Percentiles rank a stretch among this genome's conserved stretches.
Conservation (phyloP, 805 yeast species). For the Monosporozyma servazzii region DNA sequence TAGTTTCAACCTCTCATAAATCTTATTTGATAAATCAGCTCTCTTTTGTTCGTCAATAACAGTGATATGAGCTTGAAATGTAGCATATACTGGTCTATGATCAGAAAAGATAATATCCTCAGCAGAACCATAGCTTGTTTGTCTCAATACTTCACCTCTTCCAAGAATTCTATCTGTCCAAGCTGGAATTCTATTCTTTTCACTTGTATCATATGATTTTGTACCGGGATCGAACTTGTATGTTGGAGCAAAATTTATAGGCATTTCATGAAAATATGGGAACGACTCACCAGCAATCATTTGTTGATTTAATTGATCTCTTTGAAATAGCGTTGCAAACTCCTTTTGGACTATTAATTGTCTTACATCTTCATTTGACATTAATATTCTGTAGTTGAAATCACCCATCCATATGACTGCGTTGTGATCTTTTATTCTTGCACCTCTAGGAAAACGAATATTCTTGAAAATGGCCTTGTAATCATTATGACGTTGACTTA, state of each 20-base stretch:
- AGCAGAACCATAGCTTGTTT: conserved; percentile 50
- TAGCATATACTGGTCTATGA: conserved; percentile 81
- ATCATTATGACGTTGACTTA: conserved; percentile 78
- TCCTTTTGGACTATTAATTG: conserved; percentile 40
- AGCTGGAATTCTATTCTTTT: conserved; percentile 88
- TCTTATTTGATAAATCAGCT: conserved; percentile 40
- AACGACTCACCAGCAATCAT: conserved; percentile 69
- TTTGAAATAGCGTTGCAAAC: conserved; percentile 46
- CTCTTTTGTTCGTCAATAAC: conserved; percentile 53
- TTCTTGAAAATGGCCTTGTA: conserved; percentile 70
- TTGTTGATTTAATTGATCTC: conserved; percentile 74
- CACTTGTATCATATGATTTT: conserved; percentile 73
- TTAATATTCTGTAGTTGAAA: conserved; percentile 73
- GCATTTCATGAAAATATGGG: conserved; percentile 74
- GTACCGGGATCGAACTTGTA: conserved; percentile 91
- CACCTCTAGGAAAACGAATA: conserved; percentile 49
- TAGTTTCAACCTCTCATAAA: conserved; percentile 45
- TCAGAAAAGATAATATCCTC: conserved; percentile 63
- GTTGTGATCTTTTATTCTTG: conserved; percentile 66
- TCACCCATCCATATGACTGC: conserved; percentile 88
- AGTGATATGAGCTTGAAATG: conserved; percentile 53
- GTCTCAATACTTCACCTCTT: conserved; percentile 50
- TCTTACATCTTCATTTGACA: conserved; percentile 65
- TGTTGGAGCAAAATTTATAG: conserved; percentile 78
- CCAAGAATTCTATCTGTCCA: conserved; percentile 92